A percentile compares a stretch with the other conserved stretches of the same genome.
phyloP scores from a whole-genome alignment of 257 asterid genomes.

The Nicotiana tomentosiformis region DNA sequence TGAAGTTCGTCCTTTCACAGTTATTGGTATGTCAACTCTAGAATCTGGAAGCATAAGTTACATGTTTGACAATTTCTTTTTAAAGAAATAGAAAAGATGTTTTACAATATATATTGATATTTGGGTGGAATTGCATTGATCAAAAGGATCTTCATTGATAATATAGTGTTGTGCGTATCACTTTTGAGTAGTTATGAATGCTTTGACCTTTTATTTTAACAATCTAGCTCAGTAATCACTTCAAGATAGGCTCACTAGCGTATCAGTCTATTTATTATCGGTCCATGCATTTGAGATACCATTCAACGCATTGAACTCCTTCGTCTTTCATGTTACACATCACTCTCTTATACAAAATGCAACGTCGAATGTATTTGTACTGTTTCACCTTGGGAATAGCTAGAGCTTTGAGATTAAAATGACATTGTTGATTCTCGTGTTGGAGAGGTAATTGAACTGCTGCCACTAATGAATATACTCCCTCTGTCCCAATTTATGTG shows the following conservation, averaged over 20 bases:
- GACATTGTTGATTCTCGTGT: background rate
- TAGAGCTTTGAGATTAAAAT: background rate
- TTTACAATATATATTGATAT: too few relatives aligned
- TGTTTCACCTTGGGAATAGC: background rate
- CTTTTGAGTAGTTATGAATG: too few relatives aligned
- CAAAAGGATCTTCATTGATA: background rate
- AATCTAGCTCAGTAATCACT: background rate
- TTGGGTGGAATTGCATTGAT: background rate
- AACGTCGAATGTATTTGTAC: background rate
- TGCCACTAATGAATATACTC: too few relatives aligned
- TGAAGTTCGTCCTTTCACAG: background rate
- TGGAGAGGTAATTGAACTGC: too few relatives aligned
- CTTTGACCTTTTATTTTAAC: too few relatives aligned
- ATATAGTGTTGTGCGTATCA: too few relatives aligned
- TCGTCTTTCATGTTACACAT: background rate
- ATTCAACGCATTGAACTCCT: background rate
- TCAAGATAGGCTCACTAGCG: background rate
- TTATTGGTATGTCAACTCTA: background rate
- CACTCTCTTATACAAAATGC: background rate
- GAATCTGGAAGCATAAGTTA: background rate
- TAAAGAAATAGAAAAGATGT: too few relatives aligned
- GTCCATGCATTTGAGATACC: background rate
- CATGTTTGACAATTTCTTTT: background rate
- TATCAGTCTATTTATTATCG: background rate
- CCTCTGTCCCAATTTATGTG: too few relatives aligned